phyloP scores from a whole-genome alignment of 2,329 filamentous ascomycete genomes.

The Trichoderma koningiopsis region DNA sequence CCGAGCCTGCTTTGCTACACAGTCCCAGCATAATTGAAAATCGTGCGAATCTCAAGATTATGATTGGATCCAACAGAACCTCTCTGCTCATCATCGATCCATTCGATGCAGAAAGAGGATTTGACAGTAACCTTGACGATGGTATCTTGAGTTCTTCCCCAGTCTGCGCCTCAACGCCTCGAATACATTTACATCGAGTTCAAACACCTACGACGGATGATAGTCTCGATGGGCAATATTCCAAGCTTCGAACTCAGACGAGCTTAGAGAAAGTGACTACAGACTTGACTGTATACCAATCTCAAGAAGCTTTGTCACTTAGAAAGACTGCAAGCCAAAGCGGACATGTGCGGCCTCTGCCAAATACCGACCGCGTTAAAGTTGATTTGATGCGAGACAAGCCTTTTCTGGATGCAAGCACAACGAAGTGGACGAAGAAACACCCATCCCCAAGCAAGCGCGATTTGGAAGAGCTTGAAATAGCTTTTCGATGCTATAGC shows the following conservation, averaged over 20 bases:
- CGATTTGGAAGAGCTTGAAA: conserved; percentile 43
- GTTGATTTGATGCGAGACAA: not conserved
- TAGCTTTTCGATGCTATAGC: conserved; percentile 40
- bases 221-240: not conserved
- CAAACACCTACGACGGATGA: conserved; percentile 24
- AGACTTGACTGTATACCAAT: conserved; percentile 18
- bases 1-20: conserved; percentile 27
- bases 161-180: conserved; percentile 44
- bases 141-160: conserved; percentile 43
- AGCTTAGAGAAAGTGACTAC: conserved; percentile 19
- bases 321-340: not conserved
- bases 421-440: conserved; percentile 39
- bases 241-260: not conserved
- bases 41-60: not conserved
- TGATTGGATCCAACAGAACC: not conserved
- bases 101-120: conserved; percentile 44
- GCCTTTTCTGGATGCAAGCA: not conserved
- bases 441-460: conserved; percentile 50
- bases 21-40: not conserved
- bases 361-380: not conserved
- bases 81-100: conserved; percentile 27
- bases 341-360: not conserved
- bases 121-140: conserved; percentile 43
- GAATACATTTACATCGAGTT: conserved; percentile 31
- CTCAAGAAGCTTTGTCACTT: conserved; percentile 3